A percentile compares a stretch with the other conserved stretches of the same genome.
Conservation (phyloP, 164 flowering plant genomes). For the Amborella trichopoda region DNA sequence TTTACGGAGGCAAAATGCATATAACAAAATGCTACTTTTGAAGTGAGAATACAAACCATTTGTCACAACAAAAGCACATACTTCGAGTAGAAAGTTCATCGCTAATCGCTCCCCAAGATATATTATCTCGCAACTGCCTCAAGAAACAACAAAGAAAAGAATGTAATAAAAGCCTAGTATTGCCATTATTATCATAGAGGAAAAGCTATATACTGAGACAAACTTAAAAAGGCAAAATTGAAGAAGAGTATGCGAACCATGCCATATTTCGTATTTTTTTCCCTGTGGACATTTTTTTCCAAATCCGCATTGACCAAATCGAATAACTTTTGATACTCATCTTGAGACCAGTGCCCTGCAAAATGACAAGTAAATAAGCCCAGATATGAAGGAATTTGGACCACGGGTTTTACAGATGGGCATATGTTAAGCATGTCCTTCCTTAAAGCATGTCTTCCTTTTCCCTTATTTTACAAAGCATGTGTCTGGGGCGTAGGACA, state of each 20-base stretch:
- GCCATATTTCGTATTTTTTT: conserved; percentile 45
- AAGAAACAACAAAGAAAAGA: too few species aligned
- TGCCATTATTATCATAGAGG: too few species aligned
- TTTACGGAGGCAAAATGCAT: too few species aligned
- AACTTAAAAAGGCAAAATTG: too few species aligned
- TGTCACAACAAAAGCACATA: conserved; percentile 22
- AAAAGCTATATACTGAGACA: too few species aligned
- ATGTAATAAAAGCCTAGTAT: too few species aligned
- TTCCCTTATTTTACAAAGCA: not conserved
- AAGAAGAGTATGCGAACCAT: conserved; percentile 24
- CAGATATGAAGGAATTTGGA: not conserved
- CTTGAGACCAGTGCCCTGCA: conserved; percentile 52
- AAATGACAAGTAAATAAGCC: not conserved
- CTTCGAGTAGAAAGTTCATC: conserved; percentile 31
- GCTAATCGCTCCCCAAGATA: conserved; percentile 53
- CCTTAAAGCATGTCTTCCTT: too few species aligned
- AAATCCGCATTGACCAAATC: conserved; percentile 57
- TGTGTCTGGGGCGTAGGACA: not conserved
- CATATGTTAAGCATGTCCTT: too few species aligned
- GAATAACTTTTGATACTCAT: conserved; percentile 52
- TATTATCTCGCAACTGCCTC: conserved; percentile 44
- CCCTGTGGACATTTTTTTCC: conserved; percentile 27
- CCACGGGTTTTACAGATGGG: not conserved
- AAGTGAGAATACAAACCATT: conserved; percentile 39
- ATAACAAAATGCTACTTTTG: too few species aligned